Base-by-base conservation (phyloP, 2,329 filamentous ascomycete species). In the Huntiella decipiens region DNA sequence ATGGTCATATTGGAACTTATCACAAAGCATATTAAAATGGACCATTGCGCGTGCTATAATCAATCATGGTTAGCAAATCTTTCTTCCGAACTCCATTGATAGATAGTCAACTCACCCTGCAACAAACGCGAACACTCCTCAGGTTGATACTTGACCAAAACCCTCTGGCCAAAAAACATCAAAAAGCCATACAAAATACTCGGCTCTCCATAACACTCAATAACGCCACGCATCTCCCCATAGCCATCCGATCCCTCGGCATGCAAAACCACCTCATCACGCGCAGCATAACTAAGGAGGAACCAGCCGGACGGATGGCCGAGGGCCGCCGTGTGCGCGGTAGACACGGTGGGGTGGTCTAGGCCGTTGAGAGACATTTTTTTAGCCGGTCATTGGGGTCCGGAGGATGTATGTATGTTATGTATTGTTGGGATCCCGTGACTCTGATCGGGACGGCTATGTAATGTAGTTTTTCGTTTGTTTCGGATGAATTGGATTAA, bases 221-320 rank as follows among this genome's bases (percentile, higher is more conserved):
- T 79, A 47, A 77, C 73, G 56, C 77, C 77, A 56, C 86, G 80
- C 52, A 91, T 77, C 59, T 96, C 91, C 50, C 77, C 71, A 49
- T 94, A 79, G 52, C 91, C 88, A 53, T 83, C 82, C 53, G 70
- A 80, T 43, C 91, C 91, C 53, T 73, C 75, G 50, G 70, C 74
- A 49, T 91, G 67, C 47, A 98, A 63, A 53, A 83, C 78, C 51
- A 98, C 71, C 54, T 88, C 83, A 66, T 98, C 91, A 61, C 91
- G 79, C 51, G 80, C 80, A 52, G 75, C 71, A 64, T 98, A 98
- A 60, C 88, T 87, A 55, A 98, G 76, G 52, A 96, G 74, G 57
- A 98, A 91, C 91, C 91, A 98, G 79, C 86, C 87, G 66, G 86
- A 87, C 49, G 84, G 76, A 63, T 96, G 91, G 50, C 74, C 73